Conservation (phyloP, 768 basidiomycete species). For the Collybiopsis luxurians region DNA sequence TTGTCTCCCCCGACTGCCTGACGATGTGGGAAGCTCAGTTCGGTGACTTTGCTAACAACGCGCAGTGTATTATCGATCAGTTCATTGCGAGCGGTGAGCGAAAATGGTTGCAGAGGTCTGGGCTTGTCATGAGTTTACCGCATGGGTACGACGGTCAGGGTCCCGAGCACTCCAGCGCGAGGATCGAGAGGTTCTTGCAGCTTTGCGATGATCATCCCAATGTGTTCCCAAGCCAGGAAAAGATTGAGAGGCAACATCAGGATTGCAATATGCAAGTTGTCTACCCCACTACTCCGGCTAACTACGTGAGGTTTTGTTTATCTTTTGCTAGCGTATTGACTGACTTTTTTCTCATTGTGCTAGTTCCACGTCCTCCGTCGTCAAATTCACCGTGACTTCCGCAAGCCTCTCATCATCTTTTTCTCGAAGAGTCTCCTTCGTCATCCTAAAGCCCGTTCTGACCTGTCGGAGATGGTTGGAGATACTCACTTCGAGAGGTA, state of each 20-base stretch:
- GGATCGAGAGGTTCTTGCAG: slow-evolving; percentile 96
- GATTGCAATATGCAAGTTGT: slow-evolving; percentile 99
- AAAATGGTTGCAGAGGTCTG: slow-evolving; percentile 95
- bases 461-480: slow-evolving; percentile 83
- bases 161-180: slow-evolving; percentile 95
- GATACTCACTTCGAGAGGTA: slow-evolving; percentile 94
- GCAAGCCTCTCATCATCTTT: slow-evolving; percentile 94
- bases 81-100: slow-evolving; percentile 97
- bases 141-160: slow-evolving; percentile 99
- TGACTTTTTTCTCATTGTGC: neutral
- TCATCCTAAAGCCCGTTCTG: slow-evolving; percentile 88
- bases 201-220: slow-evolving; percentile 97
- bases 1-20: slow-evolving; percentile 89
- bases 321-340: neutral
- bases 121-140: slow-evolving; percentile 83
- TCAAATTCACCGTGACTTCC: slow-evolving; percentile 96
- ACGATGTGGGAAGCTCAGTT: slow-evolving; percentile 99
- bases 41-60: slow-evolving; percentile 97
- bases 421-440: slow-evolving; percentile 97
- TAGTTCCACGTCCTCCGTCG: slow-evolving; percentile 96
- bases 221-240: slow-evolving; percentile 82
- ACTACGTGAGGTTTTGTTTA: slow-evolving; percentile 58
- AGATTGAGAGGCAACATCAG: slow-evolving; percentile 93
- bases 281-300: slow-evolving; percentile 95
- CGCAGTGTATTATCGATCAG: slow-evolving; percentile 97